phyloP scores from a whole-genome alignment of 495 filamentous ascomycete genomes.

The Copromyces sp. region DNA sequence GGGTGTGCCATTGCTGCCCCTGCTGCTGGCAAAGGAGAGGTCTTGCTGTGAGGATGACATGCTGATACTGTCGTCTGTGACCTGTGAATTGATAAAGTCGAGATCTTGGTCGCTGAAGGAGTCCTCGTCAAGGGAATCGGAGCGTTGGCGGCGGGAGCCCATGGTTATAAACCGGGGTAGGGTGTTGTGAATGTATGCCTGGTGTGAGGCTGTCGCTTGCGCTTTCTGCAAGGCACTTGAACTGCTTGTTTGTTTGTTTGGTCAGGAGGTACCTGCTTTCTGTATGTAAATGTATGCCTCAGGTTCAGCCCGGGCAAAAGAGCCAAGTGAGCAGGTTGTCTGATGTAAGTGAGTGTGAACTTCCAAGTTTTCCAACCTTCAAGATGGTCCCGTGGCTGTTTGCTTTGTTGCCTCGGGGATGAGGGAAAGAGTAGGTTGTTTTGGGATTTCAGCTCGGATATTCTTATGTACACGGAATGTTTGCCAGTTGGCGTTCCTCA shows the following conservation, averaged over 20 bases:
- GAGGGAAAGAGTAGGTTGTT: not conserved
- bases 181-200: not conserved
- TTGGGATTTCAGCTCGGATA: not conserved
- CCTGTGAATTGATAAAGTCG: conserved; percentile 23
- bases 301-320: not conserved
- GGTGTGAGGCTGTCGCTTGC: not conserved
- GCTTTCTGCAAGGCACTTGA: not conserved
- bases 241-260: not conserved
- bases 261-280: not conserved
- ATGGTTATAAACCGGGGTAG: not conserved
- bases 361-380: not conserved
- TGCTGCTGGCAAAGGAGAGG: not conserved
- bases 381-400: not conserved
- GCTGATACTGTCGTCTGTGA: not conserved
- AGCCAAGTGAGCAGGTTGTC: not conserved
- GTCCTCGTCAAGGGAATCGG: not conserved
- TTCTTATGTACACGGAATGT: not conserved
- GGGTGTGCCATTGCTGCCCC: conserved; percentile 7
- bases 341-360: not conserved
- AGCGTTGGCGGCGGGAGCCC: not conserved
- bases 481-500: not conserved
- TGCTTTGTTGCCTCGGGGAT: not conserved
- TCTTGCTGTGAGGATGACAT: not conserved
- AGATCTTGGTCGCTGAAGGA: conserved; percentile 30
- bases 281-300: not conserved